Evolutionary conservation across 371 early-diverging fungal species (phyloP).

Genomic region (Zychaea mexicana): DNA sequence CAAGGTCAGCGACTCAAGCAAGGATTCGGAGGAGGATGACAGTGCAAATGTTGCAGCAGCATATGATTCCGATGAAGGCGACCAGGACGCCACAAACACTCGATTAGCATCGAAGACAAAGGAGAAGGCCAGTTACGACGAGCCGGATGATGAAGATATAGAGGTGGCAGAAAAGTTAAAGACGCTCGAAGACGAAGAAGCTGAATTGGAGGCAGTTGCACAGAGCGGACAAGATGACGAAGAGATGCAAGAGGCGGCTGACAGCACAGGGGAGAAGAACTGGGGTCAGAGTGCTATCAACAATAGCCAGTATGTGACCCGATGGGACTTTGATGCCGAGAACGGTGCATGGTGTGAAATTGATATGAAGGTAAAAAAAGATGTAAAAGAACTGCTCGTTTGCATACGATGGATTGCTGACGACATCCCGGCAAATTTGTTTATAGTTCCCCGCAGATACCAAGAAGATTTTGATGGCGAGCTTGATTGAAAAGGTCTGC

Average conservation of each 20-base stretch:
- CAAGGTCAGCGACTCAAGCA: conserved; percentile 28
- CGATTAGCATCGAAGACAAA: conserved; percentile 58
- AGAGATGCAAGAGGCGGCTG: conserved; percentile 39
- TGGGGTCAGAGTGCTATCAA: conserved; percentile 38
- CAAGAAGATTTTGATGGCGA: conserved; percentile 94
- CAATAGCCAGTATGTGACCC: conserved; percentile 61
- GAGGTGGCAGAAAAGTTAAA: conserved; percentile 48
- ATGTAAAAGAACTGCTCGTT: neutral
- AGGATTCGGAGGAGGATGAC: conserved; percentile 49
- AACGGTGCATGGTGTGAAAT: conserved; percentile 83
- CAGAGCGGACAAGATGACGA: conserved; percentile 57
- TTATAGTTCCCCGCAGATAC: conserved; percentile 78
- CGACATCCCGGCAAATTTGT: too few relatives aligned
- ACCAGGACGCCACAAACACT: conserved; percentile 73
- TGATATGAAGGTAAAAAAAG: conserved; percentile 45
- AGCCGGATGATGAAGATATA: conserved; percentile 76
- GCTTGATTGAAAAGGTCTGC: conserved; percentile 76
- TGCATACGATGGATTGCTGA: too few relatives aligned
- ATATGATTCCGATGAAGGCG: conserved; percentile 61
- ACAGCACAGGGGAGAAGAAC: conserved; percentile 10
- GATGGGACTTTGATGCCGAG: conserved; percentile 70
- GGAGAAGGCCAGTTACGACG: conserved; percentile 78
- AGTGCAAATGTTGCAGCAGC: conserved; percentile 45
- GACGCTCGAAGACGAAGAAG: conserved; percentile 50
- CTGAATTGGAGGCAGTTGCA: conserved; percentile 54